phyloP scores from a whole-genome alignment of 2,329 filamentous ascomycete genomes.

The Microsporum ferrugineum region DNA sequence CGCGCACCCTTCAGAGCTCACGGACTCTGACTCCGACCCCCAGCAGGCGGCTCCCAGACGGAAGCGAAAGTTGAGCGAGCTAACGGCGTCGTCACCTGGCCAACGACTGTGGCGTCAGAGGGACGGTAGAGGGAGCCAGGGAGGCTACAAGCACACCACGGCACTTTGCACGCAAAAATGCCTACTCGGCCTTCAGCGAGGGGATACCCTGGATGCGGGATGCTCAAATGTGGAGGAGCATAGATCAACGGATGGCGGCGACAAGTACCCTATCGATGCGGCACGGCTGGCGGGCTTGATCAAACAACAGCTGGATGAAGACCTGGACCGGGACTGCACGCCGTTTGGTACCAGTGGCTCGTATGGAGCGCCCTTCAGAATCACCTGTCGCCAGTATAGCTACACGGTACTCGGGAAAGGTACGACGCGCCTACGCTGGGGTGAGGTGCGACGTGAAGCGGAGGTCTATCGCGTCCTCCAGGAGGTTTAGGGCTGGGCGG shows the following conservation, averaged over 20 bases:
- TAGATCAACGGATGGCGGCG: conserved; percentile 6
- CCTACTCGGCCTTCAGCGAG: conserved; percentile 8
- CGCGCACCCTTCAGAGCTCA: no score
- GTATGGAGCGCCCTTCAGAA: conserved; percentile 21
- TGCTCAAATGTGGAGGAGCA: conserved; percentile 32
- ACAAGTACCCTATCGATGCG: conserved; percentile 5
- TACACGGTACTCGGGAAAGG: conserved; percentile 18
- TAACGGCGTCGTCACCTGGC: conserved; percentile 13
- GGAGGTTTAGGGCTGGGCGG: conserved; percentile 11
- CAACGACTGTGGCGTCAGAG: background rate
- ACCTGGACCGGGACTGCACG: conserved; percentile 10
- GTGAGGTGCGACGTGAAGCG: conserved; percentile 11
- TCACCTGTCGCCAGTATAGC: conserved; percentile 19
- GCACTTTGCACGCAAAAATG: conserved; percentile 11
- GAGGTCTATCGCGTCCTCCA: conserved; percentile 6
- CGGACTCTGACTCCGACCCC: conserved; percentile 12
- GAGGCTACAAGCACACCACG: conserved; percentile 2
- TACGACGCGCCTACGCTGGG: conserved; percentile 4
- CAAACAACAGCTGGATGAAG: conserved; percentile 5
- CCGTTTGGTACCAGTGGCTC: conserved; percentile 14
- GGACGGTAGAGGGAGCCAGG: background rate
- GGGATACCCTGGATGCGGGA: conserved; percentile 17
- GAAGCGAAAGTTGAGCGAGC: conserved; percentile 18
- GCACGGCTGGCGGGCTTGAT: conserved; percentile 9
- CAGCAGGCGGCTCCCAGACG: conserved; percentile 11